Conservation (phyloP, 192 early-diverging fungal species). For the Coemansia sp. region DNA sequence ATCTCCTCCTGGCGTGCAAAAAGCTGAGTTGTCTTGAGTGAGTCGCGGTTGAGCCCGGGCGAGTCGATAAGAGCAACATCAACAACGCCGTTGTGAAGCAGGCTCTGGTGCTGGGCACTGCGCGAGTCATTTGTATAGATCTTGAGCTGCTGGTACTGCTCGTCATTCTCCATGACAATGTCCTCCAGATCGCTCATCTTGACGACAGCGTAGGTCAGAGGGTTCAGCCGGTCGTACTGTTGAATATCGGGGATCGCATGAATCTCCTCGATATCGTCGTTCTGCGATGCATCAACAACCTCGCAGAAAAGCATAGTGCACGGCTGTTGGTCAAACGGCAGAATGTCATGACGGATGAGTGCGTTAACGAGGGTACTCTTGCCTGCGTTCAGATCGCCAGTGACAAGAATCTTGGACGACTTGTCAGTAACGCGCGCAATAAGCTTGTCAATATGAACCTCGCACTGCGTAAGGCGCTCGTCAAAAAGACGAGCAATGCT, state of each 20-base stretch:
- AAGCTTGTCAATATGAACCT: conserved; percentile 79
- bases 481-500: conserved; percentile 71
- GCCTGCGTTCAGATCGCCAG: conserved; percentile 97
- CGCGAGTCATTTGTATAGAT: conserved; percentile 69
- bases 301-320: conserved; percentile 96
- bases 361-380: conserved; percentile 98
- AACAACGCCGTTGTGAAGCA: conserved; percentile 94
- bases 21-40: conserved; percentile 93
- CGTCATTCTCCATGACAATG: conserved; percentile 78
- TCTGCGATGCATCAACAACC: conserved; percentile 89
- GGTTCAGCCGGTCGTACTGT: conserved; percentile 67
- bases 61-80: conserved; percentile 98
- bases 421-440: conserved; percentile 83
- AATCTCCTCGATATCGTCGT: conserved; percentile 86
- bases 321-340: conserved; percentile 97
- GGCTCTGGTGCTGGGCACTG: conserved; percentile 55
- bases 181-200: conserved; percentile 74
- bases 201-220: conserved; percentile 67
- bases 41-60: conserved; percentile 97
- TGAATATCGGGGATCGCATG: conserved; percentile 78
- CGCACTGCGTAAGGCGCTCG: conserved; percentile 64
- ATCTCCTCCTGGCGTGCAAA: conserved; percentile 99
- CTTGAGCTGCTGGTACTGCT: conserved; percentile 83
- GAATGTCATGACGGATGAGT: conserved; percentile 80
- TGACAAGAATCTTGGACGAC: conserved; percentile 91